A percentile compares a stretch with the other conserved stretches of the same genome.
phyloP scores from a whole-genome alignment of 805 yeast genomes.

The Candida maris region DNA sequence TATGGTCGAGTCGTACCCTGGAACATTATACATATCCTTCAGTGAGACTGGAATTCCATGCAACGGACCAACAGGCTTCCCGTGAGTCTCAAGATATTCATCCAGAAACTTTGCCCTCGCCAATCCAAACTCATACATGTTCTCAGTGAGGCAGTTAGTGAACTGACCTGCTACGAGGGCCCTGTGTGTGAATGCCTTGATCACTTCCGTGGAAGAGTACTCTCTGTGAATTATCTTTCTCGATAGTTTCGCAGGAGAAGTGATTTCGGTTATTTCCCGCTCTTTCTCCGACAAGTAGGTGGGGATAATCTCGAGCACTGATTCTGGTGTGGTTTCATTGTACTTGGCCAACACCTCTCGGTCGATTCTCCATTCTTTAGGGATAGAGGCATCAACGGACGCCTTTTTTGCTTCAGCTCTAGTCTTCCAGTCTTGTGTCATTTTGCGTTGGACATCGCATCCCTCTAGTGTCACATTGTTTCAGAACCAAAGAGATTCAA shows the following conservation, averaged over 20 bases:
- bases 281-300: slow-evolving; percentile 9
- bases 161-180: slow-evolving; percentile 27
- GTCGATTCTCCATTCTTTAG: slow-evolving; percentile 12
- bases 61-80: slow-evolving; percentile 19
- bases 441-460: too few relatives aligned
- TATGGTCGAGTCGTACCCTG: slow-evolving; percentile 30
- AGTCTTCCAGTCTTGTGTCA: slow-evolving; percentile 1
- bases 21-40: slow-evolving; percentile 43
- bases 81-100: slow-evolving; percentile 8
- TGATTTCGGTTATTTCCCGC: slow-evolving; percentile 11
- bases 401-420: slow-evolving; percentile 7
- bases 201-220: slow-evolving; percentile 15
- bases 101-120: slow-evolving; percentile 23
- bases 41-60: slow-evolving; percentile 42
- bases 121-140: slow-evolving; percentile 21
- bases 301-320: slow-evolving; percentile 4
- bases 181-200: slow-evolving; percentile 24
- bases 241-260: slow-evolving; percentile 4
- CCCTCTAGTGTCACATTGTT: too few relatives aligned
- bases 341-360: slow-evolving; percentile 2
- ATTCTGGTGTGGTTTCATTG: slow-evolving; percentile 2
- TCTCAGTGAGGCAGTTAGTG: slow-evolving; percentile 22
- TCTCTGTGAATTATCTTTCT: slow-evolving; percentile 8
- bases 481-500: too few relatives aligned
- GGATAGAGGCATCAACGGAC: slow-evolving; percentile 5